phyloP scores from a whole-genome alignment of 176 grass and related monocot species.

The Zea luxurians region DNA sequence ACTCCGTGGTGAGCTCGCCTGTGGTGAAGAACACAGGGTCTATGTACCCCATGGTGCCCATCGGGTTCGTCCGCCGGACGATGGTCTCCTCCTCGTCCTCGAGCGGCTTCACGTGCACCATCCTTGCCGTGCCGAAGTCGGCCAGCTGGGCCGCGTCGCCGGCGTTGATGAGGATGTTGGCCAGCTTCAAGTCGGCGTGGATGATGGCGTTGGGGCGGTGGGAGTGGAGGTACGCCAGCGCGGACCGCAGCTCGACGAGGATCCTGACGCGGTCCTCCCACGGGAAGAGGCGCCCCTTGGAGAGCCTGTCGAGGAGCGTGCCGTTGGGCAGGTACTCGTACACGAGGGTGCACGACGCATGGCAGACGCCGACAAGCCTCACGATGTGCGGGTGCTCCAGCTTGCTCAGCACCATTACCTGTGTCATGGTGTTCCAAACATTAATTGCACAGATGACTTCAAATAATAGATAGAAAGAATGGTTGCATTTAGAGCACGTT shows the following conservation, averaged over 20 bases:
- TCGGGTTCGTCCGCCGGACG: conserved; percentile 43
- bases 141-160: conserved; percentile 45
- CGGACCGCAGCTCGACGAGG: conserved; percentile 50
- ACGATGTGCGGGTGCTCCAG: conserved; percentile 63
- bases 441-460: no score
- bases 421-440: background rate
- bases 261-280: conserved; percentile 59
- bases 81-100: conserved; percentile 29
- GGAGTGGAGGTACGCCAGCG: conserved; percentile 62
- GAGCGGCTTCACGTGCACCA: conserved; percentile 42
- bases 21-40: conserved; percentile 51
- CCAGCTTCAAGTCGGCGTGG: conserved; percentile 68
- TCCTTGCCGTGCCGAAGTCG: conserved; percentile 54
- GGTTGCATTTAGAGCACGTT: background rate
- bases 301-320: conserved; percentile 53
- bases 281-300: conserved; percentile 18
- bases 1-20: conserved; percentile 54
- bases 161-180: conserved; percentile 61
- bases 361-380: conserved; percentile 63
- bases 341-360: conserved; percentile 48
- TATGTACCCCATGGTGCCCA: conserved; percentile 51
- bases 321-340: conserved; percentile 68
- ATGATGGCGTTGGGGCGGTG: conserved; percentile 52
- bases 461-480: no score
- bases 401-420: conserved; percentile 55